Evolutionary conservation across 2,329 filamentous ascomycete species (phyloP), one percentile per base, ranked within the genome.

Genomic region (Epichloe elymi): DNA sequence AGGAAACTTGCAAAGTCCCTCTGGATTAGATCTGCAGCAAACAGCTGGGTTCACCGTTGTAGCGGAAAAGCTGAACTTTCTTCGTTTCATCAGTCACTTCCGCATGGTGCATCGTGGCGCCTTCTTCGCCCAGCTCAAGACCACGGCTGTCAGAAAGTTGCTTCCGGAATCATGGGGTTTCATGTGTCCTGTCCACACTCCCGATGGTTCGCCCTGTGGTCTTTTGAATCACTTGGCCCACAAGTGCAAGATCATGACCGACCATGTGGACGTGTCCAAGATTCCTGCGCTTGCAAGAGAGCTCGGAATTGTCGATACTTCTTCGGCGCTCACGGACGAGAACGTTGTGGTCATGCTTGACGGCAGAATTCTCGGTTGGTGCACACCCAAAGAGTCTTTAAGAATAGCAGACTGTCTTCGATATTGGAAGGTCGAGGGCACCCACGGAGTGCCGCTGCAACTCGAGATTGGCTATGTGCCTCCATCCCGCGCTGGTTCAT

Each of bases 61-160:
- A 48, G 93, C 93, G 3, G 93, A 98, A 66, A 97, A 97, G 76
- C 91, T 98, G 65, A 98, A 98, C 72, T 98, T 97, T 66, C 82
- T 95, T 62, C 88, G 93, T 61, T 98, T 97, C 72, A 95, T 98
- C 71, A 93, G 88, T 67, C 93, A 98, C 68, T 98, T 98, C 78
- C 86, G 93, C 58, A 96, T 96, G 89, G 88, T 98, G 52, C 93
- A 98, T 72, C 83, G 93, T 82, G 93, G 93, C 74, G 93, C 88
- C 65, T 98, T 98, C 78, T 98, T 98, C 67, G 93, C 93, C 3
- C 88, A 97, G 65, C 71, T 98, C 57, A 97, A 96, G 71, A 98
- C 93, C 0, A 98, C 93, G 0, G 93, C 93, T 0, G 93, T 98
- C 48, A 82, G 93, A 72, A 98, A 97, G 68, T 74, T 98, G 59